Conservation (phyloP, 2,329 filamentous ascomycete genomes). For the Aspergillus fructus region DNA sequence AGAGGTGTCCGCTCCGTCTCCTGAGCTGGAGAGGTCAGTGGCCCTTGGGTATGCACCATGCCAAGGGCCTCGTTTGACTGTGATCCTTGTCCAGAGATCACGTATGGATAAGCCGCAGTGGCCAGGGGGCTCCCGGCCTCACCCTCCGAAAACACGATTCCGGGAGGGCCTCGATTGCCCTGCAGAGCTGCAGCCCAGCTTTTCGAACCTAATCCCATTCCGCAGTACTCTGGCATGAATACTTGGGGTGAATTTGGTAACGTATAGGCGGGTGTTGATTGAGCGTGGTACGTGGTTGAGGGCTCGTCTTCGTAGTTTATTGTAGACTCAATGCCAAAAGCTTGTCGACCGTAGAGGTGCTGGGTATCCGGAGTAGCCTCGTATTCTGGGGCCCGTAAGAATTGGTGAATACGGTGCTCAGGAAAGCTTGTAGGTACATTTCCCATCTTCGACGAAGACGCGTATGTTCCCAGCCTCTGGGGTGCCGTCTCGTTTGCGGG, state of each 20-base stretch:
- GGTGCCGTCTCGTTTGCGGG: constrained; percentile 20
- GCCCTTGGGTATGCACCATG: constrained; percentile 22
- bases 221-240: constrained; percentile 27
- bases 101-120: constrained; percentile 29
- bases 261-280: constrained; percentile 37
- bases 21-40: constrained; percentile 23
- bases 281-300: constrained; percentile 30
- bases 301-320: constrained; percentile 37
- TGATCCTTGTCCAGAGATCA: constrained; percentile 29
- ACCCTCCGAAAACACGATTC: constrained; percentile 29
- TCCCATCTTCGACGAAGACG: constrained; percentile 12
- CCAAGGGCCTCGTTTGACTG: constrained; percentile 27
- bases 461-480: constrained; percentile 22
- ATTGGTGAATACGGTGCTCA: constrained; percentile 19
- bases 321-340: constrained; percentile 22
- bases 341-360: constrained; percentile 23
- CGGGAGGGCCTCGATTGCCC: constrained; percentile 20
- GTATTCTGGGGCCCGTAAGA: constrained; percentile 25
- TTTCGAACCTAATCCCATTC: constrained; percentile 28
- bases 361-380: constrained; percentile 25
- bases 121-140: constrained; percentile 25
- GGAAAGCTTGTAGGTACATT: constrained; percentile 19
- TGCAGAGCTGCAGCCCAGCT: constrained; percentile 28
- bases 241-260: constrained; percentile 34
- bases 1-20: constrained; percentile 37